Evolutionary conservation across 225 moss, liverwort and hornwort species (phyloP), one percentile per base, ranked within the genome.

Genomic region (Pleurozium schreberi): DNA sequence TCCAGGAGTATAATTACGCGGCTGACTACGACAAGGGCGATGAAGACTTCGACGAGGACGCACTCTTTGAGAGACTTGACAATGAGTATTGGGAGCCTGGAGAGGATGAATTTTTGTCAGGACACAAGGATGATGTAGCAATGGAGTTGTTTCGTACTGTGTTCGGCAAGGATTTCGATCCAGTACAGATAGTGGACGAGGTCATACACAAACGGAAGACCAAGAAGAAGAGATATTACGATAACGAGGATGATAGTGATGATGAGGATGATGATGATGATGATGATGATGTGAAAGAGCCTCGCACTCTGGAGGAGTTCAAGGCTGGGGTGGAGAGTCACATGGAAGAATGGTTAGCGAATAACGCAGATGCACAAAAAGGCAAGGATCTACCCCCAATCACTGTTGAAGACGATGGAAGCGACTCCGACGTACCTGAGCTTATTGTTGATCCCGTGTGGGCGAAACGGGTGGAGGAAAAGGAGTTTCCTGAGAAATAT

Each of bases 71-170:
- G 57, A 85, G 89, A 77, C 89, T 95, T 60, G 96, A 96, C 87
- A 86, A 95, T 8, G 95, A 97, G 33, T 99, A 97, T 84, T 97
- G 99, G 99, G 95, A 96, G 71, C 96, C 97, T 61, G 99, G 99
- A 80, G 99, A 99, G 85, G 97, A 98, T 87, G 94, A 97, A 80
- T 94, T 94, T 79, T 21, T 95, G 75, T 87, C 90, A 11, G 95
- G 93, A 16, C 93, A 92, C 89, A 91, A 91, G 76, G 85, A 94
- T 61, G 94, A 92, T 20, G 18, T 97, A 34, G 94, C 92, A 9
- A 58, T 49, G 94, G 96, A 98, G 67, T 88, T 98, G 68, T 97
- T 88, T 53, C 81, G 87, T 20, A 90, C 93, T 36, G 93, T 96
- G 55, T 92, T 93, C 82, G 93, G 95, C 61, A 91, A 82, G 75